phyloP scores from a whole-genome alignment of 2,329 filamentous ascomycete species.

The Dactylellina drechsleri region DNA sequence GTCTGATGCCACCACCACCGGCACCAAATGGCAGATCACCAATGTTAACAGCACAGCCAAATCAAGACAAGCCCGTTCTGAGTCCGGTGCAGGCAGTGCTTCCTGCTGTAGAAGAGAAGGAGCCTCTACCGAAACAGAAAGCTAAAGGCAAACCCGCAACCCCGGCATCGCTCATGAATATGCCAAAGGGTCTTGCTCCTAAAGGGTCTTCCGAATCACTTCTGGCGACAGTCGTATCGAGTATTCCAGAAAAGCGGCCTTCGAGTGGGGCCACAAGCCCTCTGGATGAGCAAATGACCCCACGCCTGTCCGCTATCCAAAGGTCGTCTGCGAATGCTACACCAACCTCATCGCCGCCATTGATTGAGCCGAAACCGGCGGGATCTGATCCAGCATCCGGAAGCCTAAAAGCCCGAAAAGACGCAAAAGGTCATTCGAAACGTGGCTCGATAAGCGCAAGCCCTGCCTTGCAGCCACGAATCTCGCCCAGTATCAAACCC shows the following conservation, averaged over 20 bases:
- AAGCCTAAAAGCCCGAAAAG: constrained; percentile 42
- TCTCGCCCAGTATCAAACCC: constrained; percentile 94
- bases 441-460: constrained; percentile 55
- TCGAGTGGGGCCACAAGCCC: constrained; percentile 36
- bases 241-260: constrained; percentile 26
- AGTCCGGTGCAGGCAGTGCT: constrained; percentile 61
- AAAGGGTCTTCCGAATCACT: constrained; percentile 43
- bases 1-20: constrained; percentile 58
- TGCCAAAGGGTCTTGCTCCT: constrained; percentile 64
- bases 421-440: constrained; percentile 49
- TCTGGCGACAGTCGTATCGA: constrained; percentile 25
- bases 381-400: constrained; percentile 47
- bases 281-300: constrained; percentile 49
- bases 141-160: constrained; percentile 73
- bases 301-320: constrained; percentile 45
- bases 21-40: constrained; percentile 51
- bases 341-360: constrained; percentile 48
- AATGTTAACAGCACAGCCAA: constrained; percentile 66
- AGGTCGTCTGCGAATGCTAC: constrained; percentile 43
- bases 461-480: constrained; percentile 82
- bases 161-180: constrained; percentile 86
- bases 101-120: constrained; percentile 61
- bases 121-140: constrained; percentile 57
- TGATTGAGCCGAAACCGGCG: constrained; percentile 52
- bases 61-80: constrained; percentile 72